Evolutionary conservation across 495 filamentous ascomycete genomes (phyloP).

Genomic region (Lophiotrema nucula): DNA sequence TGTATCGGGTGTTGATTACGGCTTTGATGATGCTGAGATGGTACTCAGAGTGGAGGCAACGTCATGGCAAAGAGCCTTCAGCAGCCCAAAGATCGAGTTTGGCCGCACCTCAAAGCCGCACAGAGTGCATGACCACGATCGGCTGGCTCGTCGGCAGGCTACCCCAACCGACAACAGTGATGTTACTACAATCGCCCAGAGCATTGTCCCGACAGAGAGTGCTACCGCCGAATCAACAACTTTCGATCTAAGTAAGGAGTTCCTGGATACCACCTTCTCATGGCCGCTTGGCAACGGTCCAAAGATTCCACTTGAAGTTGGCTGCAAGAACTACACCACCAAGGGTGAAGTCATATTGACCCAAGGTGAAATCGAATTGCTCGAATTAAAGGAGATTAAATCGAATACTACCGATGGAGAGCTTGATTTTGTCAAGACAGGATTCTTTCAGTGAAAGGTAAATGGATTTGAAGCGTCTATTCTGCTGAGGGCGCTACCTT

Average conservation of each 20-base stretch:
- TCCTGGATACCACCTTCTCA: not conserved
- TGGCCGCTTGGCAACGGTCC: not conserved
- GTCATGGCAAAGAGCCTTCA: not conserved
- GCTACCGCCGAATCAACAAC: conserved; percentile 1
- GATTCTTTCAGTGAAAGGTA: conserved; percentile 13
- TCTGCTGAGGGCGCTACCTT: not conserved
- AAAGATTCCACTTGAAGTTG: not conserved
- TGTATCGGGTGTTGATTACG: not conserved
- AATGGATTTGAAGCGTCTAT: conserved; percentile 7
- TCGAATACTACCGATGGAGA: not conserved
- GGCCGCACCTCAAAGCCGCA: conserved; percentile 2
- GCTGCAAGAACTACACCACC: conserved; percentile 12
- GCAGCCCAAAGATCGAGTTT: not conserved
- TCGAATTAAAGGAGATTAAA: not conserved
- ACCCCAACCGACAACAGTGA: not conserved
- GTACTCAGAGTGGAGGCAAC: not conserved
- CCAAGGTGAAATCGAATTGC: conserved; percentile 7
- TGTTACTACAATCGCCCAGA: not conserved
- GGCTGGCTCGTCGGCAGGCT: not conserved
- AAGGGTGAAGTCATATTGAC: conserved; percentile 7
- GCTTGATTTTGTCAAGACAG: conserved; percentile 7
- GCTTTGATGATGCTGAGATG: not conserved
- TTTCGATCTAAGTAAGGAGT: conserved; percentile 1
- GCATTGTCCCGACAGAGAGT: not conserved
- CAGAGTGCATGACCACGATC: not conserved